Conservation (phyloP, 2,329 filamentous ascomycete species). For the Mariannaea elegans region DNA sequence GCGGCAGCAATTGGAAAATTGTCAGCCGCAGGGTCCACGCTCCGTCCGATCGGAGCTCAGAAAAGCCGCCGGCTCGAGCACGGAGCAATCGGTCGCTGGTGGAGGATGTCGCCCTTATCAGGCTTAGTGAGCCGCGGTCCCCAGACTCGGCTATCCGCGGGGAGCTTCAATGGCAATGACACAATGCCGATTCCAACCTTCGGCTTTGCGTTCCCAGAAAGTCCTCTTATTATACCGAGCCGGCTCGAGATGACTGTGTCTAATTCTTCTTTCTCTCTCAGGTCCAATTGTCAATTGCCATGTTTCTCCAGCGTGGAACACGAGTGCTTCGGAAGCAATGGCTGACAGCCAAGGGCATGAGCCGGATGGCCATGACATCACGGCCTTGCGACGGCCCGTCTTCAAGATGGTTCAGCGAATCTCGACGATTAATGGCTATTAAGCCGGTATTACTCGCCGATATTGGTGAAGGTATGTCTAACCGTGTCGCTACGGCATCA, state of each 20-base stretch:
- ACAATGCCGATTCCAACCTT: slow-evolving; percentile 49
- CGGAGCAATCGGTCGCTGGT: slow-evolving; percentile 28
- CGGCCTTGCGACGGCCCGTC: slow-evolving; percentile 41
- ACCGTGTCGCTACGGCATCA: neutral
- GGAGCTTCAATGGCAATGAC: slow-evolving; percentile 38
- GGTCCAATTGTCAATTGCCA: slow-evolving; percentile 41
- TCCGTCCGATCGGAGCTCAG: slow-evolving; percentile 20
- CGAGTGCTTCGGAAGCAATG: slow-evolving; percentile 61
- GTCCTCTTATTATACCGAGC: slow-evolving; percentile 34
- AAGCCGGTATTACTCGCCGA: slow-evolving; percentile 87
- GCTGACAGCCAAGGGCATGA: slow-evolving; percentile 53
- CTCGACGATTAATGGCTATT: slow-evolving; percentile 62
- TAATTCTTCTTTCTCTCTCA: slow-evolving; percentile 29
- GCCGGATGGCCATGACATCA: slow-evolving; percentile 45
- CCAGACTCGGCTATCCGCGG: slow-evolving; percentile 52
- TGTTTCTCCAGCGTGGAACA: slow-evolving; percentile 65
- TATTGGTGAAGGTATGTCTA: slow-evolving; percentile 78
- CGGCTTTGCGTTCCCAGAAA: slow-evolving; percentile 31
- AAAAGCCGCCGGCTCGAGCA: slow-evolving; percentile 25
- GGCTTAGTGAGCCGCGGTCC: slow-evolving; percentile 38
- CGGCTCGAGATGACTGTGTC: slow-evolving; percentile 20
- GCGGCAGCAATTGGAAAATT: slow-evolving; percentile 33
- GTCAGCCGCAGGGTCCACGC: slow-evolving; percentile 12
- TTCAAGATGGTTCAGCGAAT: slow-evolving; percentile 61
- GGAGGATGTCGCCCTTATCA: slow-evolving; percentile 33